Conservation (phyloP, 306 rosid species). For the Abrus pulchellus region DNA sequence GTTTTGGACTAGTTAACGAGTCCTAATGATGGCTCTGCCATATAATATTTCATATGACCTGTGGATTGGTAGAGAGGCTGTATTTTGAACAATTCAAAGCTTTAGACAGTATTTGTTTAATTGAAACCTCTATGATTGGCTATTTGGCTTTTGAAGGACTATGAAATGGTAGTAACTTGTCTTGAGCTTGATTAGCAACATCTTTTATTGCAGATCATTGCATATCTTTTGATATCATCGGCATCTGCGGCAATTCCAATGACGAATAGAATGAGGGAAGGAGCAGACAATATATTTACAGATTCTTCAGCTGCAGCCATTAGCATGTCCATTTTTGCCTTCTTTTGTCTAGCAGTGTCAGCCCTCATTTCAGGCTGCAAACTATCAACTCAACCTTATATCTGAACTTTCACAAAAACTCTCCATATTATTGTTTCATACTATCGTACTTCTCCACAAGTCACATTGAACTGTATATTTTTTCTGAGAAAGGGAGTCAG, state of each 20-base stretch:
- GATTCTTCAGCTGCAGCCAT: constrained; percentile 76
- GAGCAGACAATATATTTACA: constrained; percentile 70
- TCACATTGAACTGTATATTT: constrained; percentile 40
- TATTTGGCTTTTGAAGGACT: constrained; percentile 11
- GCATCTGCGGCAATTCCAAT: constrained; percentile 75
- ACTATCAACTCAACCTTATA: constrained; percentile 63
- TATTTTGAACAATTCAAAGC: constrained; percentile 47
- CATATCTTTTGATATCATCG: constrained; percentile 81
- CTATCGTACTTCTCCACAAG: constrained; percentile 24
- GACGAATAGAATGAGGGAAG: constrained; percentile 75
- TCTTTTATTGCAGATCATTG: constrained; percentile 65
- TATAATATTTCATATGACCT: constrained; percentile 9
- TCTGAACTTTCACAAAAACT: constrained; percentile 49
- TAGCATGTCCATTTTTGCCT: constrained; percentile 76
- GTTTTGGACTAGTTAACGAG: constrained; percentile 6
- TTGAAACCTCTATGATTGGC: constrained; percentile 35
- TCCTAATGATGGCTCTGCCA: neutral
- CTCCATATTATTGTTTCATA: constrained; percentile 23
- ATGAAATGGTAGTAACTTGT: neutral
- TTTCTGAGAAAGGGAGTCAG: constrained; percentile 36
- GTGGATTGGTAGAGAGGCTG: constrained; percentile 18
- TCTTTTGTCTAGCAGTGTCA: constrained; percentile 60
- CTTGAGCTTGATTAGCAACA: neutral
- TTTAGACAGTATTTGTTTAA: neutral
- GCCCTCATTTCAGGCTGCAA: constrained; percentile 76